Conservation (phyloP, 805 yeast genomes). For the Saccharomycopsis fibuligera region DNA sequence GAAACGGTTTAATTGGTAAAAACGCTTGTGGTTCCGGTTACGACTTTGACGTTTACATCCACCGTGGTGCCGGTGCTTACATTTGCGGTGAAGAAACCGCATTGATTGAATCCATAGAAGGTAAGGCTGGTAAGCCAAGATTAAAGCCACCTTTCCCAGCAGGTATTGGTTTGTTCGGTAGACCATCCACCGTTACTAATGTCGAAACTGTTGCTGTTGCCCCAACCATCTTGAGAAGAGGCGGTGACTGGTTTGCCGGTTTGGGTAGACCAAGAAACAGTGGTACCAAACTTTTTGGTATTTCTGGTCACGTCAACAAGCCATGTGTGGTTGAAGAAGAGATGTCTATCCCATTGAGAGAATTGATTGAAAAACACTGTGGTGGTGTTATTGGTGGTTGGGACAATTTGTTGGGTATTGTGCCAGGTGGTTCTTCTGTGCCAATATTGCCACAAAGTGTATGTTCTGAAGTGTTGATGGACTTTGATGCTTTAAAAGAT, state of each 20-base stretch:
- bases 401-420: slow-evolving; percentile 82
- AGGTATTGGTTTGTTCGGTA: slow-evolving; percentile 85
- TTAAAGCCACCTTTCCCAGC: slow-evolving; percentile 95
- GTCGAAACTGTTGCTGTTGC: slow-evolving; percentile 90
- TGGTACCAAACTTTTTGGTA: slow-evolving; percentile 80
- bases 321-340: slow-evolving; percentile 93
- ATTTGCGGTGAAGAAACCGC: slow-evolving; percentile 93
- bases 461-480: slow-evolving; percentile 73
- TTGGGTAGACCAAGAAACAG: slow-evolving; percentile 82
- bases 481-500: slow-evolving; percentile 78
- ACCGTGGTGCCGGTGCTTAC: slow-evolving; percentile 92
- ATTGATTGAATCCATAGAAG: slow-evolving; percentile 80
- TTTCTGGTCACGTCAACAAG: slow-evolving; percentile 85
- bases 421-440: slow-evolving; percentile 88
- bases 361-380: slow-evolving; percentile 80
- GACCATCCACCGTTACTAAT: slow-evolving; percentile 87
- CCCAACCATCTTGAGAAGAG: slow-evolving; percentile 84
- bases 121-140: slow-evolving; percentile 91
- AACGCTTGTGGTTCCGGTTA: slow-evolving; percentile 86
- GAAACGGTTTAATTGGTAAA: slow-evolving; percentile 73
- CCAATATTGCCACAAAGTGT: slow-evolving; percentile 67
- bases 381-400: slow-evolving; percentile 91
- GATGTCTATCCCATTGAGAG: slow-evolving; percentile 83
- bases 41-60: slow-evolving; percentile 75
- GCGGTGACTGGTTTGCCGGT: slow-evolving; percentile 79